Evolutionary conservation across 108 stramenopile genomes (phyloP), one percentile per base, ranked within the genome.

Genomic region (Cyclostephanos tholiformis): DNA sequence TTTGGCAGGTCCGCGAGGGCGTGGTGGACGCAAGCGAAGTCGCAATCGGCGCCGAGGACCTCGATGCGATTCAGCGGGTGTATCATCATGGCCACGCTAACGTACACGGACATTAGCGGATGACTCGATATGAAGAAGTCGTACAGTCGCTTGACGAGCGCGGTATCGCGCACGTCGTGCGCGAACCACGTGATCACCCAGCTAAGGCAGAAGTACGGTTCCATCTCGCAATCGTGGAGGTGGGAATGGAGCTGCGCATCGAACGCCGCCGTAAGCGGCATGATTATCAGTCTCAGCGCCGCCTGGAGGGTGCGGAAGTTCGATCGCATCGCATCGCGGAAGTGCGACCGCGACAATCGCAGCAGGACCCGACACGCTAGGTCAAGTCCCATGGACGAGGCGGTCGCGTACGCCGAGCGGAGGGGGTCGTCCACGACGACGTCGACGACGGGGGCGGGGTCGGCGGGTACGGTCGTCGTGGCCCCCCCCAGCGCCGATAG

Each of bases 101-200:
- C 69, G 71, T 97, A 97, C 12, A 96, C 36, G 1, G 87, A 71
- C 78, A 97, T 77, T 10, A 91, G 64, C 3, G 96, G 91, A 77
- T 97, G 96, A 52, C 82, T 83, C 35, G 79, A 80, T 25, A 97
- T 72, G 71, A 97, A 94, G 62, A 89, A 92, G 76, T 97, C 96
- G 77, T 91, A 97, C 53, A 97, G 59, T 46, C 96, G 79, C 63
- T 95, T 92, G 63, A 93, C 94, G 6, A 92, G 48, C 8, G 62
- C 65, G 8, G 93, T 90, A 59, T 97, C 96, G 35, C 92, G 76
- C 9, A 97, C 82, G 71, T 97, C 96, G 82, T 97, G 96, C 43
- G 89, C 58, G 69, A 96, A 96, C 96, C 96, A 97, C 1, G 96
- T 97, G 14, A 97, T 72, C 23, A 97, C 80, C 96, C 96, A 97